Base-by-base conservation (phyloP, 1,284 basidiomycete species). In the Heterobasidion annosum region DNA sequence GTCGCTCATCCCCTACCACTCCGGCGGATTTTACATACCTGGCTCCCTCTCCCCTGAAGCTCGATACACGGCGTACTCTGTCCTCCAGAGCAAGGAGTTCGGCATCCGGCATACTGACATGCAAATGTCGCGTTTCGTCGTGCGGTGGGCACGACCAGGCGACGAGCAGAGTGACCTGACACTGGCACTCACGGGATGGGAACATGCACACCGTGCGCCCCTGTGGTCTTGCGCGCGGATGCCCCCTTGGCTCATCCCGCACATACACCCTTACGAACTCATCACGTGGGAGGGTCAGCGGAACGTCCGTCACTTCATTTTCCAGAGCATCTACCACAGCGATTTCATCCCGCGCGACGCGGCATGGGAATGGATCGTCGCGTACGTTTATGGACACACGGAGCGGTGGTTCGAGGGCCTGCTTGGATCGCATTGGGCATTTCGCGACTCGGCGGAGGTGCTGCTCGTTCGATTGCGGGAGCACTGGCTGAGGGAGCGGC, bases 201-300 rank as follows among this genome's bases (percentile, higher is more conserved):
- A 65, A 47, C 55, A 66, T 49, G 60, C 62, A 19, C 45, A 54
- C 44, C 55, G 59, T 12, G 64, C 62, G 7, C 65, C 65, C 34
- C 57, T 65, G n/a, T 65, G 64, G 64, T 59, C 62, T 13, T 63
- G 62, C 50, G 63, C 64, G 34, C 62, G 65, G 48, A 60, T 65
- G 60, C 64, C 64, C 13, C 51, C 54, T 13, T 65, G 63, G 62
- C 53, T 65, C 19, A n/a, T 44, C 12, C 63, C 57, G 19, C 52
- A 57, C 48, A 18, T 54, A 3, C 58, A 57, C 33, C 55, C 57
- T 13, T 53, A 56, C 52, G 63, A 60, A 45, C 56, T 52, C 32
- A 48, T 65, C 35, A 51, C 56, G 33, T 57, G 58, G 60, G 54
- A 56, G 10, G 54, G 53, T 32, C 62, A 61, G 58, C 53, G 54